Base-by-base conservation (phyloP, 2,329 filamentous ascomycete species). In the Xylariaceae sp. region DNA sequence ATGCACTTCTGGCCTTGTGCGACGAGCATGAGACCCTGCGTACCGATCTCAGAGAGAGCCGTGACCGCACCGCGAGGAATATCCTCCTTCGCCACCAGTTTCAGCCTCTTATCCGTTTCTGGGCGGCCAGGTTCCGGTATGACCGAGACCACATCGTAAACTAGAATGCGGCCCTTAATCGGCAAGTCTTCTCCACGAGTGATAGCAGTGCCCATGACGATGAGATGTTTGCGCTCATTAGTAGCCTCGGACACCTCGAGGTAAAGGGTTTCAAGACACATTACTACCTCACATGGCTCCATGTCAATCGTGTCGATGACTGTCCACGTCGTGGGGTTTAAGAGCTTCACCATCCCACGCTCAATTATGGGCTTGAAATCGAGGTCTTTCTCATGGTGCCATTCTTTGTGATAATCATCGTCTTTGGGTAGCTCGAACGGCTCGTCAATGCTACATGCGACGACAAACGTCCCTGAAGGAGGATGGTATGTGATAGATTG, bases 1-100 rank as follows among this genome's bases (percentile, higher is more conserved):
- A 98, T 94, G 64, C 90, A 92, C 67, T 98, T 98, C 61, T 96
- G 91, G 1, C 93, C 93, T 63, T 98, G 93, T 0, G 91, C 90
- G 33, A 87, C 87, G 50, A 93, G 83, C 75, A 94, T 82, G 55
- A 92, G 89, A 1, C 87, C 93, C 66, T 93, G 90, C 0, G 84
- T 89, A 34, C 88, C 92, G 44, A 95, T 85, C 52, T 87, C 85
- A 1, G 86, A 89, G 10, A 98, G 67, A 0, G 88, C 86, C 12
- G 92, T 95, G 20, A 98, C 88, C 4, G 89, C 89, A 8, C 93
- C 93, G 40, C 93, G 87, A n/a, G 81, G 79, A 21, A 97, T 90
- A 41, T 95, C 88, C 64, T 98, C 93, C 58, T 86, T 87, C 5
- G 88, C 87, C 14, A 96, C 77, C 4, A 94, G 77, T 63, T 95